These are phyloP conservation scores for Coniochaeta hoffmannii DNA, from an alignment of 2,329 filamentous ascomycete species.

Conservation along the genomic window DNA sequence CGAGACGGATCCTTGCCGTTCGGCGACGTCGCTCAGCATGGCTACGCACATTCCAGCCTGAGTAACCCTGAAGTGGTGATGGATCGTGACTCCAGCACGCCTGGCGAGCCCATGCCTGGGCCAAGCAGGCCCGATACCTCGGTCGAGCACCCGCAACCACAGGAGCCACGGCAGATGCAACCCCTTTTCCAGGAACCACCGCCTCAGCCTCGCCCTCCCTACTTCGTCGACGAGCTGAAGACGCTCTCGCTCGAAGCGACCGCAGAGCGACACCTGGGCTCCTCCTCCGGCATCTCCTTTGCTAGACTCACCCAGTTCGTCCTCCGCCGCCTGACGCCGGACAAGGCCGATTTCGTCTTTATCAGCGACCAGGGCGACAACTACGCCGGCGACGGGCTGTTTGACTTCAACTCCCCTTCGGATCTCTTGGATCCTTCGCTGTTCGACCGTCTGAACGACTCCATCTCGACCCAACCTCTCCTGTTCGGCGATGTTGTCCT, in stretches of 20 bases:
- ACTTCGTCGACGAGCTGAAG: slow-evolving; percentile 26
- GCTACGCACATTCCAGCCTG: not conserved
- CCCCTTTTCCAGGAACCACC: not conserved
- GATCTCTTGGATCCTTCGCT: slow-evolving; percentile 15
- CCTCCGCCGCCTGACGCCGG: slow-evolving; percentile 31
- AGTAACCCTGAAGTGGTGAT: not conserved
- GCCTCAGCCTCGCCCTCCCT: slow-evolving; percentile 10
- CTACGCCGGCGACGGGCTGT: slow-evolving; percentile 7
- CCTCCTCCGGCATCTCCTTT: slow-evolving; percentile 35
- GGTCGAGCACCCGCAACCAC: not conserved
- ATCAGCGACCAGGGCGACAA: slow-evolving; percentile 10
- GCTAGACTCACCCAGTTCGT: slow-evolving; percentile 34
- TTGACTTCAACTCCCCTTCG: slow-evolving; percentile 17
- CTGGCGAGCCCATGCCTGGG: not conserved
- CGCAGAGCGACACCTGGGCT: slow-evolving; percentile 35
- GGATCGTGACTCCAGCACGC: not conserved
- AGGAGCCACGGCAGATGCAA: not conserved
- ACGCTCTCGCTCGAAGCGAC: slow-evolving; percentile 32
- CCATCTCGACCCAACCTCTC: slow-evolving; percentile 18
- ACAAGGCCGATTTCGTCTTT: slow-evolving; percentile 34
- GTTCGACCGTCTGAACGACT: slow-evolving; percentile 15
- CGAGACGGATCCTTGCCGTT: not conserved
- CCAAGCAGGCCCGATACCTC: slow-evolving; percentile 2
- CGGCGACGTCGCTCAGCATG: not conserved
- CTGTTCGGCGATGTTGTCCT: slow-evolving; percentile 23